These are phyloP conservation scores for Thelonectria olida DNA, from an alignment of 2,329 filamentous ascomycete species.

Conservation along the genomic window DNA sequence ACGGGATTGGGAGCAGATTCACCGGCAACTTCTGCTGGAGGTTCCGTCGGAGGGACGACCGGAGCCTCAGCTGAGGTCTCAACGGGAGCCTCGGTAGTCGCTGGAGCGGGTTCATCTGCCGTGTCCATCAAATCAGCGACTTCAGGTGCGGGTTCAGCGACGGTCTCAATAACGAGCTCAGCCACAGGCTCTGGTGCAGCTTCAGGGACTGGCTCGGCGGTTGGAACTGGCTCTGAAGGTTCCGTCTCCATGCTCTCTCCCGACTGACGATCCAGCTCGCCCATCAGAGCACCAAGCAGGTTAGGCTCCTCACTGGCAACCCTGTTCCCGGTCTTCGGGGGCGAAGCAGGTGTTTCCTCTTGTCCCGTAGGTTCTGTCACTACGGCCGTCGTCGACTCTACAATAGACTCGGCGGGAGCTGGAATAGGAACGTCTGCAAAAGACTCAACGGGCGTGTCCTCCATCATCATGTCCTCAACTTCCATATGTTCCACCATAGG, in stretches of 20 bases:
- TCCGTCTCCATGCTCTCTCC: conserved; percentile 13
- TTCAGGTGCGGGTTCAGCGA: neutral
- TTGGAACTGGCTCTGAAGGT: neutral
- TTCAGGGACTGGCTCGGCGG: conserved; percentile 1
- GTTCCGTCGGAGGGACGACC: neutral
- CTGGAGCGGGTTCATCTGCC: neutral
- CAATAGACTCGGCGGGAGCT: conserved; percentile 23
- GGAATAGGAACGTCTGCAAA: conserved; percentile 27
- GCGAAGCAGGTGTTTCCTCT: conserved; percentile 30
- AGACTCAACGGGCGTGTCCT: neutral
- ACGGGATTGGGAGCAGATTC: neutral
- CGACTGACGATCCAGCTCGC: conserved; percentile 54
- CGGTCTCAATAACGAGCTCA: conserved; percentile 16
- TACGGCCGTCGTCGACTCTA: conserved; percentile 3
- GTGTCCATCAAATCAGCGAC: neutral
- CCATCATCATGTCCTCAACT: neutral
- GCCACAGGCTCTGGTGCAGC: conserved; percentile 12
- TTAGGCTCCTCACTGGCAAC: conserved; percentile 51
- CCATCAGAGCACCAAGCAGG: conserved; percentile 55
- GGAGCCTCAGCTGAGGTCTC: neutral
- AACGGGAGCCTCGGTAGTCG: neutral
- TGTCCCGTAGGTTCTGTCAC: conserved; percentile 2
- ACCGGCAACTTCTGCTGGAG: neutral
- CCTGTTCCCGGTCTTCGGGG: conserved; percentile 32
- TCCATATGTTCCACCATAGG: neutral